Evolutionary conservation across 2,329 filamentous ascomycete species (phyloP).

Genomic region (Plenodomus tracheiphilus): DNA sequence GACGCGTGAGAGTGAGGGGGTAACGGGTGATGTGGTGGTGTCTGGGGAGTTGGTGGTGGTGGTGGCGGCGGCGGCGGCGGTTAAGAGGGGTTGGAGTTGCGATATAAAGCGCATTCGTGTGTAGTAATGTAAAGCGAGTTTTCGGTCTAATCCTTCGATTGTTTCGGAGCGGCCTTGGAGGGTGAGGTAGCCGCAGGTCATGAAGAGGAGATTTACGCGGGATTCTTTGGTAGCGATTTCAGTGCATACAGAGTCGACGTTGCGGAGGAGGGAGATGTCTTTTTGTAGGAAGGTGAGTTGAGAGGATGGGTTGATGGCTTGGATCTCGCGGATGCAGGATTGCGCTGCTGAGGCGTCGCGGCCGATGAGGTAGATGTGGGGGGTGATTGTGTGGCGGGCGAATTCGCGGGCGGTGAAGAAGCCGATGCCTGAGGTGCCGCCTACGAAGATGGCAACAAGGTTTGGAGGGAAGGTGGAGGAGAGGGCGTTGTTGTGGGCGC

Average conservation of each 20-base stretch:
- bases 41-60: too few relatives aligned
- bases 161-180: constrained; percentile 45
- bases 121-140: constrained; percentile 39
- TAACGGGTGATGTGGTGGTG: too few relatives aligned
- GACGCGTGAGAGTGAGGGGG: constrained; percentile 34
- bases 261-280: constrained; percentile 46
- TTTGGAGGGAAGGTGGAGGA: constrained; percentile 27
- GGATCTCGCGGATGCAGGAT: constrained; percentile 43
- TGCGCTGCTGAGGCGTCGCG: constrained; percentile 45
- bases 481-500: constrained; percentile 29
- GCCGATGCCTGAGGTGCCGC: constrained; percentile 51
- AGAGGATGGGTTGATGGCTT: constrained; percentile 43
- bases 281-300: constrained; percentile 47
- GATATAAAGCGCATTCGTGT: constrained; percentile 44
- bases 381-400: constrained; percentile 44
- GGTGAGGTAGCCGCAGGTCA: constrained; percentile 55
- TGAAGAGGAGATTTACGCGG: constrained; percentile 59
- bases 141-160: constrained; percentile 41
- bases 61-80: constrained; percentile 13
- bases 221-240: constrained; percentile 56
- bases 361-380: constrained; percentile 50
- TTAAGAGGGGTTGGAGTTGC: constrained; percentile 45
- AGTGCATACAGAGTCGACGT: constrained; percentile 49
- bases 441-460: constrained; percentile 43
- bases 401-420: constrained; percentile 49